These are phyloP conservation scores for Pterula multifida DNA, from an alignment of 1,284 basidiomycete species.

Conservation along the genomic window DNA sequence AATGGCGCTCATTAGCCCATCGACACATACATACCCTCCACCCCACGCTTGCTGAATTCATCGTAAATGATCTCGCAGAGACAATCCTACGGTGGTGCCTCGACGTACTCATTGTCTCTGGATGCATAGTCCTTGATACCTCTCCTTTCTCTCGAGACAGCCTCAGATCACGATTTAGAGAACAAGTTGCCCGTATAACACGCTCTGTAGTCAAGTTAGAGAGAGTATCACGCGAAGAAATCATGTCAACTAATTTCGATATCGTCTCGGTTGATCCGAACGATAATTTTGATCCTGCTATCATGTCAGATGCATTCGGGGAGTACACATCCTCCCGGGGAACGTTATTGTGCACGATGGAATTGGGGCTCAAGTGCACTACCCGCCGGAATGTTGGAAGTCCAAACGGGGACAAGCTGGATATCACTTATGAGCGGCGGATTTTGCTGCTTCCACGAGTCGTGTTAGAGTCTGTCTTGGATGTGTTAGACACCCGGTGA, in stretches of 20 bases:
- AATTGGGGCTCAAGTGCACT: slow-evolving; percentile 52
- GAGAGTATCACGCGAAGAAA: slow-evolving; percentile 51
- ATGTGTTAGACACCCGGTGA: slow-evolving; percentile 34
- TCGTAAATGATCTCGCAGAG: slow-evolving; percentile 52
- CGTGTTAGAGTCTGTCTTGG: slow-evolving; percentile 56
- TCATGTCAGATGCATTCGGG: slow-evolving; percentile 58
- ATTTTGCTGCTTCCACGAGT: slow-evolving; percentile 58
- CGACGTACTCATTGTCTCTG: slow-evolving; percentile 52
- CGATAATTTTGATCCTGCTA: slow-evolving; percentile 32
- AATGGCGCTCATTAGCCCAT: slow-evolving; percentile 63
- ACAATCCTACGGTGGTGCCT: slow-evolving; percentile 59
- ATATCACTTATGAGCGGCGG: slow-evolving; percentile 41
- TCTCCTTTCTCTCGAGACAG: slow-evolving; percentile 24
- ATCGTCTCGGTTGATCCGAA: slow-evolving; percentile 45
- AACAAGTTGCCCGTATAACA: slow-evolving; percentile 51
- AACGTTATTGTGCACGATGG: slow-evolving; percentile 52
- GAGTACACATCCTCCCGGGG: slow-evolving; percentile 41
- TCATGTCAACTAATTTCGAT: slow-evolving; percentile 62
- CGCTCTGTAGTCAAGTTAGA: slow-evolving; percentile 47
- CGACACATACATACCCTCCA: slow-evolving; percentile 53
- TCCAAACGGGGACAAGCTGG: slow-evolving; percentile 18
- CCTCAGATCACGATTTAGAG: slow-evolving; percentile 37
- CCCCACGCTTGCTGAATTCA: slow-evolving; percentile 51
- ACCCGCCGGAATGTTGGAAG: slow-evolving; percentile 28
- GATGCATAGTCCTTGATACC: slow-evolving; percentile 31